These are phyloP conservation scores for Acanthamoeba quina DNA, from an alignment of 208 protist genomes.

Conservation along the genomic window DNA sequence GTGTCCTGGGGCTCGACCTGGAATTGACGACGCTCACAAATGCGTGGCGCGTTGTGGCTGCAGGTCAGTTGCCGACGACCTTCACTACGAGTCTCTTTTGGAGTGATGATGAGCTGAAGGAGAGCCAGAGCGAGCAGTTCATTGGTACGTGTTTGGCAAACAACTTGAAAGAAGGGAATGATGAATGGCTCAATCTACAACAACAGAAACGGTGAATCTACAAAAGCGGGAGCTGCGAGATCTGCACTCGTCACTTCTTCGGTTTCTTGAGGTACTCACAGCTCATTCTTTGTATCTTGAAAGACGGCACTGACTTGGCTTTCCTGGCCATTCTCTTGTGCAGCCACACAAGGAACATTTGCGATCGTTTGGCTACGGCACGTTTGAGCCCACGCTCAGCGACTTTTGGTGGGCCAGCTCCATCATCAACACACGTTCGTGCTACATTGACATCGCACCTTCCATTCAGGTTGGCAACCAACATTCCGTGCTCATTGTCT, in stretches of 20 bases:
- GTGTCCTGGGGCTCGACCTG: background rate
- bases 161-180: too few species aligned
- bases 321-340: too few species aligned
- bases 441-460: conserved; percentile 10
- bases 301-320: too few species aligned
- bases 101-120: background rate
- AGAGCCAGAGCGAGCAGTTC: background rate
- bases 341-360: background rate
- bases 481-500: background rate
- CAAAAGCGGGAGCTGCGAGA: background rate
- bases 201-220: background rate
- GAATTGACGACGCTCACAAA: background rate
- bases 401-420: conserved; percentile 27
- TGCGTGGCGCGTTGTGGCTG: too few species aligned
- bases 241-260: background rate
- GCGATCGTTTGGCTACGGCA: background rate
- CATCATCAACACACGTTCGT: conserved; percentile 27
- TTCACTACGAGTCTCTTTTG: conserved; percentile 20
- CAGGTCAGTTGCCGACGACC: background rate
- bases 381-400: background rate
- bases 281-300: too few species aligned
- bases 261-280: background rate
- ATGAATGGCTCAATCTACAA: background rate
- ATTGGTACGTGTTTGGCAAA: background rate
- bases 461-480: background rate